Base-by-base conservation (phyloP, 257 asterid genomes). In the Thymus mandschuricus region DNA sequence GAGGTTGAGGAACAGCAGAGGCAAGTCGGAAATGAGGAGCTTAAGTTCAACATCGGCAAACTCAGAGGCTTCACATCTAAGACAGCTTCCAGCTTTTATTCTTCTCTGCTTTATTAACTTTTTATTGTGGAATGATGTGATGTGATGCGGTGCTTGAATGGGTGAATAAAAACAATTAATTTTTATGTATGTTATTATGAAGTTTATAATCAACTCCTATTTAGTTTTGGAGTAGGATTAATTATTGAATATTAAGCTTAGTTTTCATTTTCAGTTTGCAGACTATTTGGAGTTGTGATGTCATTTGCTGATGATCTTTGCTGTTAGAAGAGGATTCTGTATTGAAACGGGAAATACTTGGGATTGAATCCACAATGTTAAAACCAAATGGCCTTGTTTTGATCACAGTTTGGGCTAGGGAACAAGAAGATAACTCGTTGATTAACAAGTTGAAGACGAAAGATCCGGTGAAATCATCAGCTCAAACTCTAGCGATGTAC, bases 351-450 rank as follows among this genome's bases (percentile, higher is more conserved):
- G 57, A 95, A 95, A 56, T 95, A 95, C 73, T 80, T 95, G 68
- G 98, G 99, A 28, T 65, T 95, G 64, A 95, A 88, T 71, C 86
- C 95, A 0, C 61, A 87, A 63, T 86, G 96, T 75, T 87, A 62
- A 92, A 87, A 73, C 77, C 64, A 11, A 96, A 96, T 0, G 99
- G 98, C 28, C 84, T 86, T 70, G 87, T 91, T 69, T 71, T 95
- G 8, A 92, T 95, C 58, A 95, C 98, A n/a, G 98, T 95, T 63
- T 95, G 99, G 99, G 98, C 99, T 55, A 79, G 96, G 79, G 99
- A 95, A 76, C 99, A 95, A 73, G 98, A 95, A 57, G 96, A 95
- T 51, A 75, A 78, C 33, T 74, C 96, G 9, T 75, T 95, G 86
- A 68, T 95, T 70, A 92, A 79, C 54, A 95, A 92, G 74, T 95